These are phyloP conservation scores for Uronychia binucleata DNA, from an alignment of 73 alveolate genomes.

Conservation along the genomic window DNA sequence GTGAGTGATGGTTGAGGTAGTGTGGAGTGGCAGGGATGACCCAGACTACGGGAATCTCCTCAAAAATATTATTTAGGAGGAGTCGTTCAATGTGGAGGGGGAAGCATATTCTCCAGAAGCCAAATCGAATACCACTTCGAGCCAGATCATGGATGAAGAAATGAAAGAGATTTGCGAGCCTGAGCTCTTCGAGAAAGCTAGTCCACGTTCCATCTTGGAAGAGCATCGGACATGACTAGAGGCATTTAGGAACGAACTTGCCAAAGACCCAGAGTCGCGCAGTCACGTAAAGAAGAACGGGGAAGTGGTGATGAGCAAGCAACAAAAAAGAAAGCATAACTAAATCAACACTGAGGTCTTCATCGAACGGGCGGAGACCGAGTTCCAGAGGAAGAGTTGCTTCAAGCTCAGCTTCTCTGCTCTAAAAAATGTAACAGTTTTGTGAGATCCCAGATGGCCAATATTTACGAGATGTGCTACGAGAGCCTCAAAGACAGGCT, in stretches of 20 bases:
- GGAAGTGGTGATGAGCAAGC: background rate
- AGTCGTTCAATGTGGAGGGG: too few species aligned
- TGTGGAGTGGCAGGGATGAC: too few species aligned
- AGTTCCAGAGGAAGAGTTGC: background rate
- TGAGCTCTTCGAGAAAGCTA: background rate
- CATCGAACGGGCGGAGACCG: background rate
- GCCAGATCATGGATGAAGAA: too few species aligned
- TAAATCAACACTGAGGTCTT: background rate
- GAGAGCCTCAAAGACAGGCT: background rate
- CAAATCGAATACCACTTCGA: too few species aligned
- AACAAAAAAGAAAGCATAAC: background rate
- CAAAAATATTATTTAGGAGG: too few species aligned
- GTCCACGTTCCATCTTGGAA: background rate
- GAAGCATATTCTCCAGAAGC: too few species aligned
- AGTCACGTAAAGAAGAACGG: background rate
- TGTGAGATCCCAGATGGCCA: background rate
- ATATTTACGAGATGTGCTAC: background rate
- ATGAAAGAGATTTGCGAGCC: background rate
- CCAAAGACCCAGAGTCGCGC: background rate
- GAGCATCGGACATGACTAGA: background rate
- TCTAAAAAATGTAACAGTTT: background rate
- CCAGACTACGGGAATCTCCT: too few species aligned
- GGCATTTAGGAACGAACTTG: background rate
- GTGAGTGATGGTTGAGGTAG: too few species aligned
- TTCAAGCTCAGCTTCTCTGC: background rate